Evolutionary conservation across 345 rosid species (phyloP), one percentile per base, ranked within the genome.

Genomic region (Camelina hispida): DNA sequence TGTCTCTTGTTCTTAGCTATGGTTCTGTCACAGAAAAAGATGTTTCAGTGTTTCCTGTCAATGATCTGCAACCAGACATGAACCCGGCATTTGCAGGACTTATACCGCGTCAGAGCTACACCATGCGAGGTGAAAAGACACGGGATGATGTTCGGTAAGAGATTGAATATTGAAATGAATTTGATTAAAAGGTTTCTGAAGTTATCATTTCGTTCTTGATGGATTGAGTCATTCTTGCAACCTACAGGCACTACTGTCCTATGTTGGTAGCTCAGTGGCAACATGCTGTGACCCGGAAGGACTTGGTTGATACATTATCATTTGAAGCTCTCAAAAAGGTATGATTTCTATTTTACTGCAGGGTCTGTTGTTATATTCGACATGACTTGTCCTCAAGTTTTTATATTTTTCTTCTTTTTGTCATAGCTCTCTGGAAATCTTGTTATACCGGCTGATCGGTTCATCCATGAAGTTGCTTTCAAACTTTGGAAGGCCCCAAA

Each of bases 401-500:
- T 42, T 23, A 13, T 14, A 9, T 14, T 15, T 22, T 50, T 48
- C 11, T 51, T 51, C 53, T 14, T 37, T 48, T 81, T 10, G 4
- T 43, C 32, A 25, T 86, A 95, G 99, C 79, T 23, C 46, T 87
- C 89, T 35, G 93, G 88, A 50, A 90, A 83, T 77, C 91, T 92
- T 12, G 90, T 78, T 61, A 88, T 95, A 83, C 97, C 97, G 9
- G 99, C 87, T 25, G 97, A 95, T 71, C 83, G 99, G 79, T 84
- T 92, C 75, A 76, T 95, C 78, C 93, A 95, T n/a, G 99, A 95
- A 78, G 83, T 95, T 38, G 99, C 99, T 23, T 95, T 95, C 78
- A 95, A 95, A 83, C 92, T 89, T 18, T 95, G 97, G 99, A 92
- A 92, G 80, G 97, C 97, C 40, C 97, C 99, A n/a, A 95, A 92